A percentile compares a stretch with the other conserved stretches of the same genome.
Evolutionary conservation across 352 stramenopile species (phyloP).

Genomic region (Phytophthora sojae): DNA sequence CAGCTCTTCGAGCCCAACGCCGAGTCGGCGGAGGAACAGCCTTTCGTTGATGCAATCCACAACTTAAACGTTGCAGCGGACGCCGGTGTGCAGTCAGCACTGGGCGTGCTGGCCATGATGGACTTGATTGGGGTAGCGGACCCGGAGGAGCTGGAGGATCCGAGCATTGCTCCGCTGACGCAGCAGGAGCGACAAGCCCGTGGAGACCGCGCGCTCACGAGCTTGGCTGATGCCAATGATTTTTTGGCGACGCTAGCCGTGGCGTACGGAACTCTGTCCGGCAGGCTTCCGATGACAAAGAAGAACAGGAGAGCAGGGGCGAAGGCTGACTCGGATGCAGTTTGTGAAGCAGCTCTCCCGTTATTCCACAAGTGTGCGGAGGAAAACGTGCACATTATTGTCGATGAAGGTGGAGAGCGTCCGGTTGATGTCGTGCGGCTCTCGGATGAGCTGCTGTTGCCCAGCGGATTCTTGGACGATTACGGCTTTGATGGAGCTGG

Average conservation of each 20-base stretch:
- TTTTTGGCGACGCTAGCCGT: conserved; percentile 68
- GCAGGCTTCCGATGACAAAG: conserved; percentile 29
- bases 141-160: conserved; percentile 27
- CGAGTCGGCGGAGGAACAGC: conserved; percentile 15
- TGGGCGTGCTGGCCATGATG: conserved; percentile 60
- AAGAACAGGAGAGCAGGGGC: conserved; percentile 1
- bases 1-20: conserved; percentile 60
- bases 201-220: conserved; percentile 44
- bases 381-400: conserved; percentile 61
- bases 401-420: conserved; percentile 57
- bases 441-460: conserved; percentile 51
- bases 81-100: conserved; percentile 48
- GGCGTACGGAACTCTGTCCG: conserved; percentile 59
- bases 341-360: conserved; percentile 51
- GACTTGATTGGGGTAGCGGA: conserved; percentile 59
- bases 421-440: conserved; percentile 52
- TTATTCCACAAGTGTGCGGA: conserved; percentile 68
- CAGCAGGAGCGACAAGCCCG: conserved; percentile 35
- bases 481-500: conserved; percentile 27
- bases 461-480: conserved; percentile 31
- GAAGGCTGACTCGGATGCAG: conserved; percentile 7
- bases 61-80: conserved; percentile 56
- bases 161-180: conserved; percentile 19
- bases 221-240: conserved; percentile 46
- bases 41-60: conserved; percentile 52